Conservation (phyloP, 768 basidiomycete genomes). For the Naganishia onofrii region DNA sequence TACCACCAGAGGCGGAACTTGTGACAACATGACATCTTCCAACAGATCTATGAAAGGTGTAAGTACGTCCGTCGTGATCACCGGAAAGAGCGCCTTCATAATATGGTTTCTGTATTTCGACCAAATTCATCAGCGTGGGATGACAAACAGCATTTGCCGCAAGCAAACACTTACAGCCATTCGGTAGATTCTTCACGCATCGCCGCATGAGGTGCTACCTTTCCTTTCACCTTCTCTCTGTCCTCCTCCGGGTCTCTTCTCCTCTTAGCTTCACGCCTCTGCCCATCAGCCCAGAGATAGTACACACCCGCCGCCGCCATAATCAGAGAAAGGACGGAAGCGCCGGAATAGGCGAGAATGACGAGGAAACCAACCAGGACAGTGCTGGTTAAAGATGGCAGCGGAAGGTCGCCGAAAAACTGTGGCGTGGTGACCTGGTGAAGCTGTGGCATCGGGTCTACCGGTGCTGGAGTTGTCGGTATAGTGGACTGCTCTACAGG, state of each 20-base stretch:
- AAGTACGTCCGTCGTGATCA: conserved; percentile 50
- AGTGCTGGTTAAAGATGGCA: conserved; percentile 18
- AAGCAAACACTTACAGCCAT: conserved; percentile 30
- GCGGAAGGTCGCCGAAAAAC: background rate
- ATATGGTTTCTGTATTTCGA: conserved; percentile 42
- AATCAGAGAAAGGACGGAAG: conserved; percentile 28
- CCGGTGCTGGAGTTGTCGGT: background rate
- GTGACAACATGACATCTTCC: conserved; percentile 50
- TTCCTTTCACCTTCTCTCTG: conserved; percentile 25
- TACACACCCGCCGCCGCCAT: conserved; percentile 14
- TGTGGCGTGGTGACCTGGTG: background rate
- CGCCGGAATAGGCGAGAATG: conserved; percentile 32
- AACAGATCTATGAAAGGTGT: conserved; percentile 52
- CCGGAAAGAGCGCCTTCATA: conserved; percentile 47
- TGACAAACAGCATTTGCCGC: too few relatives aligned
- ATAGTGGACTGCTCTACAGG: background rate
- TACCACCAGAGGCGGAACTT: conserved; percentile 49
- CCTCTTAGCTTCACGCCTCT: conserved; percentile 16
- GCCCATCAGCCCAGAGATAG: conserved; percentile 32
- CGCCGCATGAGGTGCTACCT: background rate
- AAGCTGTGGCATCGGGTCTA: background rate
- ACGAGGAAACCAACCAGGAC: conserved; percentile 31
- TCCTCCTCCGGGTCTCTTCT: conserved; percentile 21
- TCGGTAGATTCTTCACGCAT: conserved; percentile 18
- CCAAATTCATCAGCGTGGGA: background rate